A percentile compares a stretch with the other conserved stretches of the same genome.
phyloP scores from a whole-genome alignment of 75 land plant species.

The Adiantum capillusveneris region DNA sequence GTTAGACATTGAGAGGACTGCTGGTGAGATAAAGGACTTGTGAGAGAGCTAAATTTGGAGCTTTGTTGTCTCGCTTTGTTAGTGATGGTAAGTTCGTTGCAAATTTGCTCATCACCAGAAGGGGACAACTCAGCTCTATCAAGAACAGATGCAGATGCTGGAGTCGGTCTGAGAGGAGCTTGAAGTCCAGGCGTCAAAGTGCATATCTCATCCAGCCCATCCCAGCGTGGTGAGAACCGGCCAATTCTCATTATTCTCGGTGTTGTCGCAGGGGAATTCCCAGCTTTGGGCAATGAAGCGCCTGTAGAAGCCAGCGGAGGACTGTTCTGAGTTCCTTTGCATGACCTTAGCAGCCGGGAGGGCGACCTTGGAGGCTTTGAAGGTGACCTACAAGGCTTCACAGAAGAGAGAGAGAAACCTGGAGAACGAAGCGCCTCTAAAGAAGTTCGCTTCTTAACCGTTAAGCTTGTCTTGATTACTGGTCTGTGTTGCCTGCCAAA shows the following conservation, averaged over 20 bases:
- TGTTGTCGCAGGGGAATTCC: constrained; percentile 24
- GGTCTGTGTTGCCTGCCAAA: constrained; percentile 19
- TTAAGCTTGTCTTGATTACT: constrained; percentile 4
- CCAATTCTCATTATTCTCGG: constrained; percentile 21
- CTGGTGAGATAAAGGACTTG: constrained; percentile 2
- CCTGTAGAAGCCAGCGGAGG: background rate
- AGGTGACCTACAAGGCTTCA: background rate
- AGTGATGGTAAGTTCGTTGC: background rate
- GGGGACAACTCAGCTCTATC: constrained; percentile 28
- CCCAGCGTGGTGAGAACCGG: constrained; percentile 43
- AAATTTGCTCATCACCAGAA: constrained; percentile 18
- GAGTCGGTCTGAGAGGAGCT: constrained; percentile 19
- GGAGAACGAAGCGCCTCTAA: constrained; percentile 26
- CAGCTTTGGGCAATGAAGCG: constrained; percentile 5
- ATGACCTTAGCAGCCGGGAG: constrained; percentile 3
- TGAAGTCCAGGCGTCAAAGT: constrained; percentile 28
- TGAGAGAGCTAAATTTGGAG: background rate
- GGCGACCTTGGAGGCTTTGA: constrained; percentile 24
- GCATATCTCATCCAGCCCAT: constrained; percentile 30
- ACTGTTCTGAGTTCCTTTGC: constrained; percentile 6
- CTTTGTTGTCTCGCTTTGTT: background rate
- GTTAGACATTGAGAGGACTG: constrained; percentile 14
- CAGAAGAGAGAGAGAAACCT: constrained; percentile 9
- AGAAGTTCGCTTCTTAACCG: constrained; percentile 25
- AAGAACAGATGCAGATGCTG: constrained; percentile 12